Conservation (phyloP, 495 filamentous ascomycete genomes). For the Stereocaulon alpinum region DNA sequence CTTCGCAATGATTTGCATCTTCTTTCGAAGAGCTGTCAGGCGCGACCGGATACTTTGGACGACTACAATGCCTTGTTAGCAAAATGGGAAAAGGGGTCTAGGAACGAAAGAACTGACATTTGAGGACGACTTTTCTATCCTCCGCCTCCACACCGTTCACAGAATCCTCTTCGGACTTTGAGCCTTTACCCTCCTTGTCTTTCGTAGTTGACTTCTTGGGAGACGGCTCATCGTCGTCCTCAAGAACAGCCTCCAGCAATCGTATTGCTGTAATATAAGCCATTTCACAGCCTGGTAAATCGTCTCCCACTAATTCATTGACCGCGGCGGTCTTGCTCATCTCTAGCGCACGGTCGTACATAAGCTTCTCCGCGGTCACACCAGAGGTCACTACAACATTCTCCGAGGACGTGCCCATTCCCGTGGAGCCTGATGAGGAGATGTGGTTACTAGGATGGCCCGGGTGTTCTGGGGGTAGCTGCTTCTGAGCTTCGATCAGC, state of each 20-base stretch:
- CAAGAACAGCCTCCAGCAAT: constrained; percentile 89
- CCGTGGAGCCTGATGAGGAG: constrained; percentile 37
- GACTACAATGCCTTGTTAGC: constrained; percentile 35
- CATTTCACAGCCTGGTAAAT: constrained; percentile 83
- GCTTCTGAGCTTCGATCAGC: constrained; percentile 75
- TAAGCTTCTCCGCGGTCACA: constrained; percentile 87
- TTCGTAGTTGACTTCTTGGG: constrained; percentile 27
- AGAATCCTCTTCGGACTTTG: constrained; percentile 34
- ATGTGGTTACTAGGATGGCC: constrained; percentile 72
- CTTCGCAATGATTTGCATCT: constrained; percentile 44
- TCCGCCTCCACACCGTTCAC: constrained; percentile 55
- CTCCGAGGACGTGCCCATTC: constrained; percentile 47
- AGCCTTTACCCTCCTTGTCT: constrained; percentile 32
- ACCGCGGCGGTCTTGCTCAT: constrained; percentile 93
- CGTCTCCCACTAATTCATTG: constrained; percentile 86
- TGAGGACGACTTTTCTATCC: constrained; percentile 61
- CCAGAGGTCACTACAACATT: constrained; percentile 57
- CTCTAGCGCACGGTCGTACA: constrained; percentile 95
- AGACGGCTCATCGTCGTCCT: constrained; percentile 62
- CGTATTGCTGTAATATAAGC: constrained; percentile 83
- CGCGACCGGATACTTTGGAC: constrained; percentile 51
- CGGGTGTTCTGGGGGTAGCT: constrained; percentile 73
- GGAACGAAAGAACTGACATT: constrained; percentile 42
- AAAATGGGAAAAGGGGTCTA: constrained; percentile 8
- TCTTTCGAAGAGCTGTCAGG: constrained; percentile 44